These are phyloP conservation scores for Paecilomyces variotii DNA, from an alignment of 2,329 filamentous ascomycete species.

Conservation along the genomic window DNA sequence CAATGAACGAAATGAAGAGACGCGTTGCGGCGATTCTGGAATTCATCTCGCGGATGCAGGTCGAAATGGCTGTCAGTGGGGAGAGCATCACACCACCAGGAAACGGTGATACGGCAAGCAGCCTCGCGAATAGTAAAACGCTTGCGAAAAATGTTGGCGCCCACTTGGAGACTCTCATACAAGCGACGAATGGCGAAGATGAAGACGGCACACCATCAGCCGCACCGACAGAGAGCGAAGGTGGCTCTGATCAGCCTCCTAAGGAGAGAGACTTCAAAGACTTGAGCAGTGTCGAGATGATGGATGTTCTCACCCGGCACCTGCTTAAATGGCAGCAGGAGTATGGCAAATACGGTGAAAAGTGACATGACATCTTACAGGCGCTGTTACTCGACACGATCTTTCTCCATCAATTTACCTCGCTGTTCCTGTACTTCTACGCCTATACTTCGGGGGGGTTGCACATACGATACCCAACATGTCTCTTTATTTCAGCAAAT, in stretches of 20 bases:
- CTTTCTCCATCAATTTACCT: background rate
- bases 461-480: slow-evolving; percentile 15
- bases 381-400: background rate
- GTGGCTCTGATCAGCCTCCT: slow-evolving; percentile 10
- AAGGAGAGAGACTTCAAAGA: slow-evolving; percentile 58
- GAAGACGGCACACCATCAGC: slow-evolving; percentile 5
- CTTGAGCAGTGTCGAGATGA: slow-evolving; percentile 77
- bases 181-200: slow-evolving; percentile 18
- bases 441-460: background rate
- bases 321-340: slow-evolving; percentile 80
- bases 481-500: slow-evolving; percentile 13
- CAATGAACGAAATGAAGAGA: slow-evolving; percentile 80
- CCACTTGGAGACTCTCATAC: slow-evolving; percentile 22
- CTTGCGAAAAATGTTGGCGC: slow-evolving; percentile 28
- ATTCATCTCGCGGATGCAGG: slow-evolving; percentile 80
- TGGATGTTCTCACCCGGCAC: slow-evolving; percentile 74
- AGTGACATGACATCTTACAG: slow-evolving; percentile 19
- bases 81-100: slow-evolving; percentile 35
- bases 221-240: slow-evolving; percentile 18
- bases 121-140: slow-evolving; percentile 15
- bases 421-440: background rate
- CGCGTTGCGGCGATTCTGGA: slow-evolving; percentile 77
- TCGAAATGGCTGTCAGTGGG: slow-evolving; percentile 65
- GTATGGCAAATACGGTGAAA: slow-evolving; percentile 49
- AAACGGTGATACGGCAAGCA: slow-evolving; percentile 23